phyloP scores from a whole-genome alignment of 495 filamentous ascomycete species.

The Amniculicola lignicola region DNA sequence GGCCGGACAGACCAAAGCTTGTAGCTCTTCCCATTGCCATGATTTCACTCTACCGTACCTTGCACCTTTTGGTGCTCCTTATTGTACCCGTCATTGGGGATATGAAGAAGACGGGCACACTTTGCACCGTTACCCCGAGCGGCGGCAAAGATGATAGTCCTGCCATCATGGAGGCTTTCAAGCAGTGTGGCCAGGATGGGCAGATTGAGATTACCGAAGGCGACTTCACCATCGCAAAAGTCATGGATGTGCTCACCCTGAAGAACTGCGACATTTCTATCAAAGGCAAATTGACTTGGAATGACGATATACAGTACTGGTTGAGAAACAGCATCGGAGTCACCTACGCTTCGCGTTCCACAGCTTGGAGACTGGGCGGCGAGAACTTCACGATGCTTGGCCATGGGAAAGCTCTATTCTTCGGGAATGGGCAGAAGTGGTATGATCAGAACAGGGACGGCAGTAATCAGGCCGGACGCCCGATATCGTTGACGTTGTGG shows the following conservation, averaged over 20 bases:
- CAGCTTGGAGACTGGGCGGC: slow-evolving; percentile 25
- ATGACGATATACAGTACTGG: slow-evolving; percentile 25
- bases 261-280: slow-evolving; percentile 30
- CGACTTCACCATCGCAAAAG: slow-evolving; percentile 26
- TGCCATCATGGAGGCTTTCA: slow-evolving; percentile 24
- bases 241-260: slow-evolving; percentile 28
- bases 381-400: slow-evolving; percentile 15
- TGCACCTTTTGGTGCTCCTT: slow-evolving; percentile 14
- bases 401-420: slow-evolving; percentile 27
- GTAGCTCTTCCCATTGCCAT: too few relatives aligned
- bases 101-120: slow-evolving; percentile 17
- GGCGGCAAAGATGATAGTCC: slow-evolving; percentile 17
- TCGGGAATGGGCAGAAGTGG: slow-evolving; percentile 32
- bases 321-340: slow-evolving; percentile 22
- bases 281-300: slow-evolving; percentile 26
- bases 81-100: background rate
- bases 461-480: slow-evolving; percentile 17
- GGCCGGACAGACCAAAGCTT: background rate
- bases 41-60: too few relatives aligned
- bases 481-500: slow-evolving; percentile 25
- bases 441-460: slow-evolving; percentile 25
- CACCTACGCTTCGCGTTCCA: slow-evolving; percentile 24
- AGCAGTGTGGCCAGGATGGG: slow-evolving; percentile 21
- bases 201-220: slow-evolving; percentile 22
- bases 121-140: slow-evolving; percentile 17